Evolutionary conservation across 352 stramenopile species (phyloP), one percentile per base, ranked within the genome.

Genomic region (Pythium periplocum): DNA sequence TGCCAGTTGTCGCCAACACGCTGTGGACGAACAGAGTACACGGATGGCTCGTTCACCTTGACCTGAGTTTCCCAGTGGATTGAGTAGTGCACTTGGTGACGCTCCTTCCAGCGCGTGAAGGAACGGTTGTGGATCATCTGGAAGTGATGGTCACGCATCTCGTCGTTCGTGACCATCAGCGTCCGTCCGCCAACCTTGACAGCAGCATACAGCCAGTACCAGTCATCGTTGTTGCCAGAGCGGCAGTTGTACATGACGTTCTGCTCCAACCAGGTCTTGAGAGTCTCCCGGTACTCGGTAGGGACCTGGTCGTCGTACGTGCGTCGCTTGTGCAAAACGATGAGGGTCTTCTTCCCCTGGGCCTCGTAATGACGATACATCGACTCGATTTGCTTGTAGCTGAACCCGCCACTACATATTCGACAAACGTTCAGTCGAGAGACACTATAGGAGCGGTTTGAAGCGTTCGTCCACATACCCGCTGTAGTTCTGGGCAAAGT

Each of bases 111-210:
- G 48, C 88, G 75, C 46, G 95, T 70, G 69, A 99, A 98, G n/a
- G 81, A 84, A 17, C 78, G 72, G 56, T 96, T 93, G 57, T 96
- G 88, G 58, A 99, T 89, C 93, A 99, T 99, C 70, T 98, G 90
- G 78, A 99, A 99, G 73, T 99, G 96, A 78, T 99, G 97, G 82
- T 99, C 97, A 52, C 97, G 81, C 97, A 99, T 99, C 78, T 99
- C 94, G 71, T 99, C 97, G 77, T 99, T 99, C 3, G 95, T 98
- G 6, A 99, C 71, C 41, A 97, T 75, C 17, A 98, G 64, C 50
- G 77, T 88, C 46, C 80, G 75, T 1, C 74, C 75, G 43, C 84
- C 73, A n/a, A 86, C 68, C 57, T 85, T 87, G 42, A 97, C 80
- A 4, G 93, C 93, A 4, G 95, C 94, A 67, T 98, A 98, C 62